These are phyloP conservation scores for Clarkia xantiana DNA, from an alignment of 345 rosid genomes.

Conservation along the genomic window DNA sequence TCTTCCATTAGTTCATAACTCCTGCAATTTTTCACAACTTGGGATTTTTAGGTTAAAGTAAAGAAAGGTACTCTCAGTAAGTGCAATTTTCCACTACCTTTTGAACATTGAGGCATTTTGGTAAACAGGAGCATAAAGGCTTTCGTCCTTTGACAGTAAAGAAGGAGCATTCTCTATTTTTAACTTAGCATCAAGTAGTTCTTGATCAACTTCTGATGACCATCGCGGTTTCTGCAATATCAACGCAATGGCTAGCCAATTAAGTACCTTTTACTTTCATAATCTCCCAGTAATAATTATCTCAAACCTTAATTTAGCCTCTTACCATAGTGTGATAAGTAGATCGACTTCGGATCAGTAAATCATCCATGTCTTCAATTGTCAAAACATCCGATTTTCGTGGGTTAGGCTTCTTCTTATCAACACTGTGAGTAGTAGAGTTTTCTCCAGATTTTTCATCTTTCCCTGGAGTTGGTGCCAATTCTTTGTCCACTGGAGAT, in stretches of 20 bases:
- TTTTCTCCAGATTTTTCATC: constrained; percentile 12
- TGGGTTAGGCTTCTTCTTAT: constrained; percentile 14
- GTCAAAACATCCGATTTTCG: constrained; percentile 30
- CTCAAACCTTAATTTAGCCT: constrained; percentile 1
- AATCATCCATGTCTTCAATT: constrained; percentile 48
- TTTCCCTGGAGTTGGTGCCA: constrained; percentile 7
- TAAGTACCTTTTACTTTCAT: background rate
- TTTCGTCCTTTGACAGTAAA: constrained; percentile 23
- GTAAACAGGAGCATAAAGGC: constrained; percentile 52
- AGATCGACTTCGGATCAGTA: constrained; percentile 38
- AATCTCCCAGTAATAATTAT: background rate
- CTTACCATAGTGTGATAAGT: constrained; percentile 33
- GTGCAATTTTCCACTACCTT: constrained; percentile 22
- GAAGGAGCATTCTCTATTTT: constrained; percentile 52
- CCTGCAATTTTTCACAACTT: constrained; percentile 27
- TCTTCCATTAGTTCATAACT: constrained; percentile 86
- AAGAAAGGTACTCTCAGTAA: too few relatives aligned
- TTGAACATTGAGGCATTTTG: constrained; percentile 61
- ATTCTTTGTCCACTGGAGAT: constrained; percentile 18
- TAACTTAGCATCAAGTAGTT: constrained; percentile 37
- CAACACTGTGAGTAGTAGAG: constrained; percentile 16
- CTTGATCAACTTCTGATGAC: constrained; percentile 47
- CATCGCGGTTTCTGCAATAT: constrained; percentile 37
- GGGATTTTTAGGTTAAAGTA: too few relatives aligned
- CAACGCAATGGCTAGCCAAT: background rate